A percentile compares a stretch with the other conserved stretches of the same genome.
Conservation (phyloP, 192 early-diverging fungal genomes). For the Rhizophagus sp. region DNA sequence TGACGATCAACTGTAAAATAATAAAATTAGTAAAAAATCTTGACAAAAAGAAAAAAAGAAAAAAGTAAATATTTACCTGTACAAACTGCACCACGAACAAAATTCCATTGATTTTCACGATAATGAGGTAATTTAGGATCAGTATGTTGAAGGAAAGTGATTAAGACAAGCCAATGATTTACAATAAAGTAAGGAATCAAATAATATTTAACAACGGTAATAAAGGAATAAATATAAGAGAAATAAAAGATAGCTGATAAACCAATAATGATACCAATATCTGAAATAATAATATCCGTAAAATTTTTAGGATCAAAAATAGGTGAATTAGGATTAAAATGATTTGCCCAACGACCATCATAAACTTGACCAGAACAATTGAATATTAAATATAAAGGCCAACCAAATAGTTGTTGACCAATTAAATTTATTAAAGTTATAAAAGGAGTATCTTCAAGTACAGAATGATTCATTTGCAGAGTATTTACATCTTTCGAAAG, state of each 20-base stretch:
- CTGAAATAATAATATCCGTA: slow-evolving; percentile 68
- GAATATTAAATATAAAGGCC: slow-evolving; percentile 83
- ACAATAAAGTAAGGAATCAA: slow-evolving; percentile 89
- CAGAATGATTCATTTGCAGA: slow-evolving; percentile 46
- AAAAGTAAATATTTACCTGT: slow-evolving; percentile 16
- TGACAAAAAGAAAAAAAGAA: not conserved
- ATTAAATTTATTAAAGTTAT: slow-evolving; percentile 63
- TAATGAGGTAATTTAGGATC: slow-evolving; percentile 89
- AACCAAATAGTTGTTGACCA: slow-evolving; percentile 77
- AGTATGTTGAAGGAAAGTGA: slow-evolving; percentile 95
- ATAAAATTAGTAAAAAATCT: not conserved
- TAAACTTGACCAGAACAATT: slow-evolving; percentile 84
- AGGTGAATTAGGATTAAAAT: slow-evolving; percentile 80
- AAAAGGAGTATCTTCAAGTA: slow-evolving; percentile 76
- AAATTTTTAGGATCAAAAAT: slow-evolving; percentile 81
- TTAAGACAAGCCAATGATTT: slow-evolving; percentile 95
- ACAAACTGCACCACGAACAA: slow-evolving; percentile 87
- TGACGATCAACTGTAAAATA: slow-evolving; percentile 81
- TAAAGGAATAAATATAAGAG: slow-evolving; percentile 51
- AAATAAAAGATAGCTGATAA: slow-evolving; percentile 55
- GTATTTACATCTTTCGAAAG: slow-evolving; percentile 45
- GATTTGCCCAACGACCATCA: slow-evolving; percentile 66
- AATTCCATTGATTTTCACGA: slow-evolving; percentile 81
- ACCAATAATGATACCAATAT: slow-evolving; percentile 68
- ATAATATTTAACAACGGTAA: slow-evolving; percentile 80